Percentiles rank a stretch among this genome's conserved stretches.
Evolutionary conservation across 495 filamentous ascomycete species (phyloP).

Genomic region (Penicillium coprophilum): DNA sequence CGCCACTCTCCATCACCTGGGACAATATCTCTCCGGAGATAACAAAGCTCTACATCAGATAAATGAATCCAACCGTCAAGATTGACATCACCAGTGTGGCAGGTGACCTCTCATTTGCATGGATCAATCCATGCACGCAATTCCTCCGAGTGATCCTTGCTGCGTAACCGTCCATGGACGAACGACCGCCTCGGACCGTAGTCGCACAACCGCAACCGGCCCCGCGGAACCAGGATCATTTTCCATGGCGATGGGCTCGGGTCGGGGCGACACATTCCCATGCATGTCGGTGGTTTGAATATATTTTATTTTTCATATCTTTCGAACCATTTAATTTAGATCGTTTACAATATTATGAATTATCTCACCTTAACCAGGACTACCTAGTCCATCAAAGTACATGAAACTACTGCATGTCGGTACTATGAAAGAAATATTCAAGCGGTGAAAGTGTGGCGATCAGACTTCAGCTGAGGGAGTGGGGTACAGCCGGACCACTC

Average conservation of each 20-base stretch:
- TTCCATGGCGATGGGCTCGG: conserved; percentile 35
- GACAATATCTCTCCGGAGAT: neutral
- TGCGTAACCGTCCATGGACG: conserved; percentile 16
- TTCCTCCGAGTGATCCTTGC: conserved; percentile 22
- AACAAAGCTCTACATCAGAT: neutral
- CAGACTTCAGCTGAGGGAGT: conserved; percentile 36
- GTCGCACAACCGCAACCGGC: conserved; percentile 37
- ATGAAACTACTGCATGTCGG: conserved; percentile 30
- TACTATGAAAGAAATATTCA: conserved; percentile 13
- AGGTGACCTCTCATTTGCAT: conserved; percentile 14
- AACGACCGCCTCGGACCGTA: conserved; percentile 28
- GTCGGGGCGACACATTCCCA: conserved; percentile 26
- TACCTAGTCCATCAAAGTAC: conserved; percentile 20
- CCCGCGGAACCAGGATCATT: conserved; percentile 33
- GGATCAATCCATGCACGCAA: conserved; percentile 20
- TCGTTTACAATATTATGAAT: neutral
- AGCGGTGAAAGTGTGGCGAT: conserved; percentile 36
- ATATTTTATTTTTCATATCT: conserved; percentile 6
- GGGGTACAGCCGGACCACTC: conserved; percentile 23
- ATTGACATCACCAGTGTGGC: conserved; percentile 17
- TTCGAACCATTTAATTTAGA: neutral
- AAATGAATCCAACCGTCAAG: neutral
- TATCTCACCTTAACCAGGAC: neutral
- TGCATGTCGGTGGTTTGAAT: conserved; percentile 5
- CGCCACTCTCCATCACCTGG: conserved; percentile 6